These are phyloP conservation scores for Oryza australiensis DNA, from an alignment of 176 grass and related monocot genomes.

Conservation along the genomic window DNA sequence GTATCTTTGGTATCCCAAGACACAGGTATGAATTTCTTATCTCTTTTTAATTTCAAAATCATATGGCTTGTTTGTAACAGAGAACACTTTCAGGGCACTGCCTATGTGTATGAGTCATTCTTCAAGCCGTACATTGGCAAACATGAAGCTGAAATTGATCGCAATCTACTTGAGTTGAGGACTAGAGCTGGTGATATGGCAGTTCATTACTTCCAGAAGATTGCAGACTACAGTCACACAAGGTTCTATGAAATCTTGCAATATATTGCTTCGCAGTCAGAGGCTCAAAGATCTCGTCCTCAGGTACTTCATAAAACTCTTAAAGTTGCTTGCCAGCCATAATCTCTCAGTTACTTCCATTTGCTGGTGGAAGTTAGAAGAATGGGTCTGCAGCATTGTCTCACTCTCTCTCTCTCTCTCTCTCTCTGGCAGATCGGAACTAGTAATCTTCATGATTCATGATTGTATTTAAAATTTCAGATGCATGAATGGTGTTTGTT, in stretches of 20 bases:
- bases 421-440: not conserved
- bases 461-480: not conserved
- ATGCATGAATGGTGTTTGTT: not conserved
- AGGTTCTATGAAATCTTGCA: slow-evolving; percentile 81
- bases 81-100: slow-evolving; percentile 66
- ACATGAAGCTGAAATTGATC: slow-evolving; percentile 85
- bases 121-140: slow-evolving; percentile 77
- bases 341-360: slow-evolving; percentile 6
- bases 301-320: slow-evolving; percentile 35
- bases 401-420: no score
- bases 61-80: slow-evolving; percentile 12
- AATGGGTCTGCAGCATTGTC: not conserved
- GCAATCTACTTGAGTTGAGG: slow-evolving; percentile 71
- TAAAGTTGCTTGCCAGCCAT: slow-evolving; percentile 18
- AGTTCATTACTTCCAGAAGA: slow-evolving; percentile 59
- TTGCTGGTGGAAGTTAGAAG: slow-evolving; percentile 13
- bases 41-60: not conserved
- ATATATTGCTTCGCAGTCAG: slow-evolving; percentile 74
- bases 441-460: not conserved
- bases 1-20: slow-evolving; percentile 89
- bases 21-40: slow-evolving; percentile 46
- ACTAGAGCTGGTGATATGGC: slow-evolving; percentile 56
- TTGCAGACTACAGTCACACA: slow-evolving; percentile 65
- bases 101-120: slow-evolving; percentile 84
- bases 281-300: slow-evolving; percentile 24